Evolutionary conservation across 2,329 filamentous ascomycete genomes (phyloP).

Genomic region (Tolypocladium ophioglossoides): DNA sequence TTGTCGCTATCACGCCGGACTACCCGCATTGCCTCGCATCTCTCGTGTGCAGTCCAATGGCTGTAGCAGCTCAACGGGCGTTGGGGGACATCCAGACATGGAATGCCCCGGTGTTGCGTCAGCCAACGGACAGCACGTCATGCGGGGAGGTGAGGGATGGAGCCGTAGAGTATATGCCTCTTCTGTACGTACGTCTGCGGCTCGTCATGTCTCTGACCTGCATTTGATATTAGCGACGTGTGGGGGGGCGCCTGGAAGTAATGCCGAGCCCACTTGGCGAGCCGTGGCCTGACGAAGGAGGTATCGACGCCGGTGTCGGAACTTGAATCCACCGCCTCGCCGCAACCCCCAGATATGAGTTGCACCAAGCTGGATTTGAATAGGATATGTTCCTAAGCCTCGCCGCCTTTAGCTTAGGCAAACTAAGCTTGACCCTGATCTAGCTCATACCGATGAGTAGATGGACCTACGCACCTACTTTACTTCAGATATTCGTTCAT

Average conservation of each 20-base stretch:
- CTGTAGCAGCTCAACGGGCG: background rate
- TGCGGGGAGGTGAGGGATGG: background rate
- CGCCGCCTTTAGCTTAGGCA: background rate
- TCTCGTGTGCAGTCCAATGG: background rate
- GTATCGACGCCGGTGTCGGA: background rate
- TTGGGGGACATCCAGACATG: background rate
- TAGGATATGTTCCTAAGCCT: background rate
- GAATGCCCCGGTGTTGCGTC: background rate
- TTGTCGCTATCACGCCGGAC: background rate
- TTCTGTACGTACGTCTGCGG: background rate
- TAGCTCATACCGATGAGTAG: too few species aligned
- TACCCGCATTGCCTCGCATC: background rate
- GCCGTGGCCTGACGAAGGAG: background rate
- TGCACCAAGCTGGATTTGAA: background rate
- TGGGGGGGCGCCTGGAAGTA: background rate
- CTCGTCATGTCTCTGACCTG: background rate
- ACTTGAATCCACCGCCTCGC: background rate
- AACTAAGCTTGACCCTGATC: too few species aligned
- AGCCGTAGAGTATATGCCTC: background rate
- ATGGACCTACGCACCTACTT: too few species aligned
- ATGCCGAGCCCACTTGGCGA: background rate
- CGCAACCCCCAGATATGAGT: background rate
- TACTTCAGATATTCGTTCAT: too few species aligned
- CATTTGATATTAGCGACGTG: background rate
- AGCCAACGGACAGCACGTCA: background rate